Evolutionary conservation across 169 alveolate genomes (phyloP).

Genomic region (Blepharisma undulans): DNA sequence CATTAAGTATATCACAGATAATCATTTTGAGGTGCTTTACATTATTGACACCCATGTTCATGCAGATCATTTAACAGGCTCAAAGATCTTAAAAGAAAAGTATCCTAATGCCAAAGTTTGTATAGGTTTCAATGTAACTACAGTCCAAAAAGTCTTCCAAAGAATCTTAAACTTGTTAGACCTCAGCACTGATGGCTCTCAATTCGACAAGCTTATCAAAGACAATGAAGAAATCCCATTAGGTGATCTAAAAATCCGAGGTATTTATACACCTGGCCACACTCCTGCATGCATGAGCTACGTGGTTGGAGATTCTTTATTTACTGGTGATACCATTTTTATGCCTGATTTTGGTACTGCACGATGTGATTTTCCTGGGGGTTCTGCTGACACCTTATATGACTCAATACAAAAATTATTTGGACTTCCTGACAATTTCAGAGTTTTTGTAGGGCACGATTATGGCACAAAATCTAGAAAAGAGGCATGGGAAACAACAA

Average conservation of each 20-base stretch:
- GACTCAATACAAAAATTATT: not conserved
- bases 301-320: not conserved
- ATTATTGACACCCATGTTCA: conserved; percentile 17
- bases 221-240: not conserved
- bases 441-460: conserved; percentile 22
- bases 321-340: conserved; percentile 20
- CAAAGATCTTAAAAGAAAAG: not conserved
- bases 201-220: not conserved
- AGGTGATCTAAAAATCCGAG: not conserved
- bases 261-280: conserved; percentile 11
- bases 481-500: conserved; percentile 20
- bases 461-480: conserved; percentile 14
- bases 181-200: not conserved
- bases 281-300: conserved; percentile 30
- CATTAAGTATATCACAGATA: not conserved
- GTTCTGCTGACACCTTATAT: not conserved
- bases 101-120: not conserved
- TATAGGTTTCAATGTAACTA: conserved; percentile 2
- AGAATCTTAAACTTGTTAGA: not conserved
- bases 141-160: not conserved
- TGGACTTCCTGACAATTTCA: not conserved
- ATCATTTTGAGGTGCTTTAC: not conserved
- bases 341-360: conserved; percentile 28
- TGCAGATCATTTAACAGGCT: conserved; percentile 17
- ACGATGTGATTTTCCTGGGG: conserved; percentile 24